Base-by-base conservation (phyloP, 208 protist genomes). In the Leishmania aethiopica region DNA sequence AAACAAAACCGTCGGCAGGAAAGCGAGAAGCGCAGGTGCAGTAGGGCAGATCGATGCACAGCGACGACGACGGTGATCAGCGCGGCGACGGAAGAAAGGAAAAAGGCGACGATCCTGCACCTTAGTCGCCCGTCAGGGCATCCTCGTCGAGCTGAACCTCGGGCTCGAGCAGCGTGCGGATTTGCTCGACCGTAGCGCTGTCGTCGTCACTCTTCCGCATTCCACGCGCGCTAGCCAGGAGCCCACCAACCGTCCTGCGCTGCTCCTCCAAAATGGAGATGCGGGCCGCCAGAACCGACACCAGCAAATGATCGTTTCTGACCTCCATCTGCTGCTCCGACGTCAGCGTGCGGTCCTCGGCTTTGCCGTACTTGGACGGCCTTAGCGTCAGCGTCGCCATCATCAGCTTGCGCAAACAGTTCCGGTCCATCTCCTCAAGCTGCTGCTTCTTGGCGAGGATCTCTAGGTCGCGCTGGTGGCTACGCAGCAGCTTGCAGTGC, bases 371-470 rank as follows among this genome's bases (percentile, higher is more conserved):
- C 77, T 83, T 84, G 35, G 35, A 67, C 13, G 64, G 32, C 40
- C 73, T 67, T 22, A 88, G 51, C 6, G 59, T 84, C 37, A 84
- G 53, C 32, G 80, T 66, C 59, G 69, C 72, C 74, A 78, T 76
- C 76, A 84, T 76, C 15, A 83, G 2, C 74, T 76, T 82, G 1
- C 77, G 64, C 64, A 91, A 74, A 67, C 81, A 88, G 64, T 91
- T 91, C n/a, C 84, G 73, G 45, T 83, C 81, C 11, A 71, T 75
- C 83, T 92, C 87, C 53, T 88, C 86, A 2, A 88, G 45, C 77
- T 92, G 85, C 67, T 94, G 91, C 77, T 85, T 82, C 75, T 92
- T 92, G 37, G 89, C 91, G 7, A 92, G 73, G 3, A 80, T 28
- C 75, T 91, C 91, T 8, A 94, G 82, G 17, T 87, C 76, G 2